Evolutionary conservation across 345 rosid genomes (phyloP), one percentile per base, ranked within the genome.

Genomic region (Citropsis articulata): DNA sequence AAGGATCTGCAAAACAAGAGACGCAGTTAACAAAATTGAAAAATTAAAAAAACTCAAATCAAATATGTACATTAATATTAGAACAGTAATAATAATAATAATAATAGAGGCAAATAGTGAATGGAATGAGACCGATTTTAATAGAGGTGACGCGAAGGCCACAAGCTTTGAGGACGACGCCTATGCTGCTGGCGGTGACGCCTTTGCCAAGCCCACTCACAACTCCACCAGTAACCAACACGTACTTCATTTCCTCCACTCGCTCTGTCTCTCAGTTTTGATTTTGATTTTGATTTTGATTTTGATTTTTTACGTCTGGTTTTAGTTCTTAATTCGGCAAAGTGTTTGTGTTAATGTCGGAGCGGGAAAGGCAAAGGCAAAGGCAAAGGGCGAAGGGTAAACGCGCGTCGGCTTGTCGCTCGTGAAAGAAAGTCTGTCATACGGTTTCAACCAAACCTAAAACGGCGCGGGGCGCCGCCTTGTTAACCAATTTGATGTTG

Each of bases 131-230:
- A 90, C 99, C 99, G 42, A 95, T 95, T 89, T 95, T 95, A 73
- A 93, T 93, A 84, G 99, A 95, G 82, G 99, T 95, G 81, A 95
- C 97, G 66, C 98, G 93, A 50, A 95, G 93, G 79, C 99, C 97
- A 65, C 98, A 93, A 73, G 97, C 93, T 87, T 92, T 88, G 82
- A 95, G 98, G 63, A 93, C 98, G 79, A 95, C 98, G 80, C 98
- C 99, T 72, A 95, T 66, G 83, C 99, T 95, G 85, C 99, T 93
- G 62, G 99, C 98, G 0, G 98, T 93, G 73, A 95, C 99, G 83
- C 99, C 99, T 79, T 95, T 95, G 75, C 99, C 99, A 53, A 95
- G 94, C 36, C 99, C 99, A 74, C 99, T 95, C 38, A 95, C 99
- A 45, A 95, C 99, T 82, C 99, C 99, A 50, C 98, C 99, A 4